Conservation (phyloP, 192 early-diverging fungal genomes). For the Coemansia sp. region DNA sequence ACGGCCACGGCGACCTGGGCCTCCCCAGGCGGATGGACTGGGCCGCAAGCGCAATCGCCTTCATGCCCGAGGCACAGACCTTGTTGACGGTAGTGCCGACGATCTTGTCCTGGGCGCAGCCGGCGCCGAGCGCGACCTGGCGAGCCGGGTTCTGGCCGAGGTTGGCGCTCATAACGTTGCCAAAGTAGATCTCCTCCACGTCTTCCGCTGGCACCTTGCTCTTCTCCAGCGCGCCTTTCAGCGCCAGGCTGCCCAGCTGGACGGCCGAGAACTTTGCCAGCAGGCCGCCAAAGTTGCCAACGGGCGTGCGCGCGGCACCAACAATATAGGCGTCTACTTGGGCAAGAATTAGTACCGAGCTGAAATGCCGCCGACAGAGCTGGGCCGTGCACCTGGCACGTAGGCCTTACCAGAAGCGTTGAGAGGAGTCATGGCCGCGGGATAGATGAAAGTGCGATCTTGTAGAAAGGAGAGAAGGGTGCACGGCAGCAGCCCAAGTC, state of each 20-base stretch:
- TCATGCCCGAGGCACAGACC: conserved; percentile 80
- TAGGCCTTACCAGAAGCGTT: conserved; percentile 14
- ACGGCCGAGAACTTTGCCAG: conserved; percentile 75
- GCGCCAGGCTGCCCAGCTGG: conserved; percentile 80
- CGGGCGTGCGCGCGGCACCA: conserved; percentile 82
- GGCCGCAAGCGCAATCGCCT: conserved; percentile 68
- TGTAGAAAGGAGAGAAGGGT: background rate
- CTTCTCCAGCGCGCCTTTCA: conserved; percentile 62
- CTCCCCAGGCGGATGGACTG: conserved; percentile 70
- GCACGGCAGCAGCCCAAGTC: too few species aligned
- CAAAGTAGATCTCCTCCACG: conserved; percentile 72
- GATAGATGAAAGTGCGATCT: background rate
- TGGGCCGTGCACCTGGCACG: too few species aligned
- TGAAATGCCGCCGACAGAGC: too few species aligned
- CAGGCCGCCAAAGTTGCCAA: conserved; percentile 87
- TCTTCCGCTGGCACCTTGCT: conserved; percentile 56
- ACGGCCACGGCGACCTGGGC: conserved; percentile 68
- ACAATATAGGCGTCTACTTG: conserved; percentile 80
- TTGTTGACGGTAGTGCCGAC: conserved; percentile 77
- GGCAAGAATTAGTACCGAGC: background rate
- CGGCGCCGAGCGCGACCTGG: conserved; percentile 70
- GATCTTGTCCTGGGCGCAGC: conserved; percentile 53
- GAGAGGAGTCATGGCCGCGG: conserved; percentile 5
- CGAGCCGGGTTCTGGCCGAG: conserved; percentile 85
- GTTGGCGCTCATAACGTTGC: conserved; percentile 71